Evolutionary conservation across 1,284 basidiomycete genomes (phyloP), one percentile per base, ranked within the genome.

Genomic region (Moesziomyces globuligerus): DNA sequence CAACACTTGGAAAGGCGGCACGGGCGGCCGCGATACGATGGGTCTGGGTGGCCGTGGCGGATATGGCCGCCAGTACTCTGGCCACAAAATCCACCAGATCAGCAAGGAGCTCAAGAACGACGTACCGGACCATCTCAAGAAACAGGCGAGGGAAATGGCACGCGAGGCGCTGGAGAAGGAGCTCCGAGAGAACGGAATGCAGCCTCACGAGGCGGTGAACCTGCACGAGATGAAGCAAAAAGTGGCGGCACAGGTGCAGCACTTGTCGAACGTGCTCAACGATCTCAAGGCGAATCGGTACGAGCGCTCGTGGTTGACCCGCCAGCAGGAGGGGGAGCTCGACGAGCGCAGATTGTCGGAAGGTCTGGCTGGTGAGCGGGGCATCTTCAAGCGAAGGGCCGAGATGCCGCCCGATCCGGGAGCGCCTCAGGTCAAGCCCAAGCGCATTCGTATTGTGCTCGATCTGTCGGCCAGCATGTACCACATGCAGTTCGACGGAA

Each of bases 1-100:
- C 3, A 84, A 84, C 54, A 80, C 74, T 9, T 84, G 81, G 81
- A 75, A 79, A 3, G 83, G 83, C 24, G 83, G 83, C 18, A 80
- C 78, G 2, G 83, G 83, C 7, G 80, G 83, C 1, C 71, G 83
- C 11, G 80, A 81, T 23, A 84, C 83, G 9, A 80, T 78, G 7
- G 82, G 83, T 1, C 72, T 83, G 5, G 83, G 83, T 5, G 82
- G 83, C 0, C 62, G 75, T 3, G 80, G 80, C 20, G 80, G 81
- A 5, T 79, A 61, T 46, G 79, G 80, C 36, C 69, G 80, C 1
- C 57, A 79, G 37, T 79, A 74, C 42, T 56, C 72, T 8, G 81
- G 82, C 5, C 79, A 82, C 40, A 73, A 83, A 51, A 79, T 84
- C 41, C 75, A 78, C 40, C 83, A 83, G 40, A 68, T 84, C 32